Percentiles rank a stretch among this genome's conserved stretches.
Evolutionary conservation across 352 stramenopile genomes (phyloP).

Genomic region (Blastocystis sp.): DNA sequence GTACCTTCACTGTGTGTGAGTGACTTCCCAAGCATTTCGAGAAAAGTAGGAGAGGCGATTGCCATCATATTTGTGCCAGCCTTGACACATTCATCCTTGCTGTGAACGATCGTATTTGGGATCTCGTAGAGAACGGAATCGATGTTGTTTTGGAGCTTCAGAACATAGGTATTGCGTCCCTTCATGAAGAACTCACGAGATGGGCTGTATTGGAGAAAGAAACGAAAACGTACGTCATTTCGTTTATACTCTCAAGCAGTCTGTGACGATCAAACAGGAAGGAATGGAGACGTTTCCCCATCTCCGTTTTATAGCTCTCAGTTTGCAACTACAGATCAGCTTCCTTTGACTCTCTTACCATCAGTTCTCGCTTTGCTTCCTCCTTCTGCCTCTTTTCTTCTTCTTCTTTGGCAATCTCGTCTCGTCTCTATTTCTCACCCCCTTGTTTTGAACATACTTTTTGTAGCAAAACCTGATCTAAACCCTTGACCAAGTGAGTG

Average conservation of each 20-base stretch:
- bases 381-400: slow-evolving; percentile 9
- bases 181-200: slow-evolving; percentile 6
- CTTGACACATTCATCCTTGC: background rate
- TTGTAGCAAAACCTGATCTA: slow-evolving; percentile 8
- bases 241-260: background rate
- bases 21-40: background rate
- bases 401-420: slow-evolving; percentile 10
- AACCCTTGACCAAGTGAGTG: slow-evolving; percentile 16
- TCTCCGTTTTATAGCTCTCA: background rate
- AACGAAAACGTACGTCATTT: background rate
- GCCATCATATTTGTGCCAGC: background rate
- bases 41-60: background rate
- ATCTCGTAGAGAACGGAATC: background rate
- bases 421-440: background rate
- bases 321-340: background rate
- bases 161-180: background rate
- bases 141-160: background rate
- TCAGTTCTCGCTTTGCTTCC: background rate
- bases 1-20: background rate
- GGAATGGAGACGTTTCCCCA: background rate
- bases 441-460: background rate
- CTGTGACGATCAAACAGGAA: background rate
- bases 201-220: background rate
- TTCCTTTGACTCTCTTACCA: background rate
- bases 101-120: background rate